Evolutionary conservation across 495 filamentous ascomycete genomes (phyloP).

Genomic region (Antarctomyces pellizariae): DNA sequence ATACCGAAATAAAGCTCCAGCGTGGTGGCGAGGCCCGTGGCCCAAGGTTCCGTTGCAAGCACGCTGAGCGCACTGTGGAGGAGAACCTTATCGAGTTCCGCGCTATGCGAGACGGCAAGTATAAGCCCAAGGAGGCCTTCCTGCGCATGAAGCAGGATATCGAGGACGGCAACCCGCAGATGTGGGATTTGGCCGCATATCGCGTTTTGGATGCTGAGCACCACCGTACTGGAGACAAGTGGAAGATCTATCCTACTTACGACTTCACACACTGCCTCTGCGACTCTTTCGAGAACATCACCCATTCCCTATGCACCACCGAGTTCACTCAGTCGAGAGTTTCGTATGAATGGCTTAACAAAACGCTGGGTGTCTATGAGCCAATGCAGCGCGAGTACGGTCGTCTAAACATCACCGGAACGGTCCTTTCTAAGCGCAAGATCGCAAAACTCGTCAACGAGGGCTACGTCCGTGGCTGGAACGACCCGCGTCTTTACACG

Average conservation of each 20-base stretch:
- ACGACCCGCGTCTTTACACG: conserved; percentile 64
- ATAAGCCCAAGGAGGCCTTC: conserved; percentile 67
- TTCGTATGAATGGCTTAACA: conserved; percentile 63
- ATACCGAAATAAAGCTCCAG: conserved; percentile 62
- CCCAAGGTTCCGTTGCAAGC: conserved; percentile 51
- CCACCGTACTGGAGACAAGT: conserved; percentile 37
- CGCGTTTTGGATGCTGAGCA: conserved; percentile 34
- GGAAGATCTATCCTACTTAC: conserved; percentile 64
- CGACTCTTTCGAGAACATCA: conserved; percentile 58
- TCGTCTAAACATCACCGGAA: conserved; percentile 52
- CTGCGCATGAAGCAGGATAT: conserved; percentile 78
- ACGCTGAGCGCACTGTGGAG: conserved; percentile 50
- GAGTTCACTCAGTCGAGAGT: conserved; percentile 51
- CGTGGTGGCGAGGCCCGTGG: conserved; percentile 49
- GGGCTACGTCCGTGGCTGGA: conserved; percentile 46
- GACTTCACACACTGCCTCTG: conserved; percentile 69
- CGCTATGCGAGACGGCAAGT: conserved; percentile 78
- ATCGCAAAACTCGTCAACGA: conserved; percentile 44
- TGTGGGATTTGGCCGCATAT: conserved; percentile 46
- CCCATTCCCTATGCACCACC: conserved; percentile 62
- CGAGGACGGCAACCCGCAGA: conserved; percentile 23
- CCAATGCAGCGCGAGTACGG: conserved; percentile 70
- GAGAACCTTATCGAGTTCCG: conserved; percentile 65
- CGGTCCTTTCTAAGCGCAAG: conserved; percentile 54
- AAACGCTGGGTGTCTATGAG: conserved; percentile 43